A percentile compares a stretch with the other conserved stretches of the same genome.
phyloP scores from a whole-genome alignment of 2,329 filamentous ascomycete genomes.

The Magnaporthiopsis poae region DNA sequence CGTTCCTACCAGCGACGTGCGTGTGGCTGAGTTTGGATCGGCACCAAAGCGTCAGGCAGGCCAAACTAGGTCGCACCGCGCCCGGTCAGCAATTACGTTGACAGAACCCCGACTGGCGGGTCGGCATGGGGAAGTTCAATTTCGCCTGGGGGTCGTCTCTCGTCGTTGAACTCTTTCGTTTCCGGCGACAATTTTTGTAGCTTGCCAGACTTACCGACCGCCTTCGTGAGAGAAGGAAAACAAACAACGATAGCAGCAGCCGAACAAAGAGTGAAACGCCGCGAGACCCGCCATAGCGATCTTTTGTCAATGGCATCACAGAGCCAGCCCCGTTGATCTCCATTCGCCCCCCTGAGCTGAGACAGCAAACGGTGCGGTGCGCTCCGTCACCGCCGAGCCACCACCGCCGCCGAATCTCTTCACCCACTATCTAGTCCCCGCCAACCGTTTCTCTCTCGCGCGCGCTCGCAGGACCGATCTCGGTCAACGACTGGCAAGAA shows the following conservation, averaged over 20 bases:
- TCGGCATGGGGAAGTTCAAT: neutral
- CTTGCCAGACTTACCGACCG: neutral
- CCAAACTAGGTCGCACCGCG: neutral
- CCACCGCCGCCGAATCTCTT: neutral
- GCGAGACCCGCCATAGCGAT: neutral
- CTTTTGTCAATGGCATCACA: neutral
- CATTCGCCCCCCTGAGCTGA: neutral
- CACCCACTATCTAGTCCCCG: neutral
- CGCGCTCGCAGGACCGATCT: neutral
- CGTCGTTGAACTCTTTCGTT: neutral
- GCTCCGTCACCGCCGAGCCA: neutral
- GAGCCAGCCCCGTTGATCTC: neutral
- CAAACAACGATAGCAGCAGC: neutral
- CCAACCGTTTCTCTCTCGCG: neutral
- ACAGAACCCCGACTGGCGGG: neutral
- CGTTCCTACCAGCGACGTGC: neutral
- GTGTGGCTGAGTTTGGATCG: neutral
- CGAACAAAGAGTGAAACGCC: neutral
- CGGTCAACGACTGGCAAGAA: neutral
- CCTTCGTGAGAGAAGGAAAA: neutral
- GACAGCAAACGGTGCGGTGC: neutral
- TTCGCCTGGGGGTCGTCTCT: neutral
- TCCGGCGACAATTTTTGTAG: neutral
- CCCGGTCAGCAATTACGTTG: neutral
- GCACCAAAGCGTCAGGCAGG: neutral